phyloP scores from a whole-genome alignment of 495 filamentous ascomycete species.

The Pyrenula massariospora region DNA sequence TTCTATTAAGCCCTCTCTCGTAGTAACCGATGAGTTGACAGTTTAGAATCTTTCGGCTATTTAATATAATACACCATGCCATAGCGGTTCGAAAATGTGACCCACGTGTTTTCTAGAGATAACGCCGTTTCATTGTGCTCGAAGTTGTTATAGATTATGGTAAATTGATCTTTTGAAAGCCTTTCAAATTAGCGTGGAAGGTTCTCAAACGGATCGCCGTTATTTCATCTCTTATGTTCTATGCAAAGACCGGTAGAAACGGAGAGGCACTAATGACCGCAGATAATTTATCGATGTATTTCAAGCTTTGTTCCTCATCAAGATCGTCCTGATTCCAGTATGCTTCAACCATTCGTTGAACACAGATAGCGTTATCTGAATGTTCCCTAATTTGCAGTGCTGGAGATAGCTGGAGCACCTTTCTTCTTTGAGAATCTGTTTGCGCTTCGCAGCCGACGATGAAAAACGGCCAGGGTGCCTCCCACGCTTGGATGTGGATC shows the following conservation, averaged over 20 bases:
- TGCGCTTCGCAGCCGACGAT: conserved; percentile 12
- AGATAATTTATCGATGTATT: conserved; percentile 9
- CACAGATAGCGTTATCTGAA: conserved; percentile 9
- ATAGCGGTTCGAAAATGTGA: no score
- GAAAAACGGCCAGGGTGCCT: conserved; percentile 13
- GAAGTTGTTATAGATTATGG: no score
- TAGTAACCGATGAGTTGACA: no score
- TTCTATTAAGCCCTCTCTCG: no score
- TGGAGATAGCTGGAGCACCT: conserved; percentile 10
- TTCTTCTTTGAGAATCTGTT: conserved; percentile 10
- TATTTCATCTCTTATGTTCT: background rate
- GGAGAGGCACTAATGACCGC: conserved; percentile 10
- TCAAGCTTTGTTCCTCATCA: conserved; percentile 7
- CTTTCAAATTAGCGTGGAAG: background rate
- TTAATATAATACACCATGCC: no score
- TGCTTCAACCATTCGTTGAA: conserved; percentile 10
- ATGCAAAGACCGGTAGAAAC: conserved; percentile 12
- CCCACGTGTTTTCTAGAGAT: no score
- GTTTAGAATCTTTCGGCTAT: no score
- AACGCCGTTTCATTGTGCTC: no score
- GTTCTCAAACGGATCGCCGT: background rate
- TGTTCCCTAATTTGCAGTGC: conserved; percentile 5
- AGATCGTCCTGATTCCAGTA: conserved; percentile 13
- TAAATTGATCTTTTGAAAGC: no score
- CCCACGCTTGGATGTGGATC: conserved; percentile 9